A percentile compares a stretch with the other conserved stretches of the same genome.
phyloP scores from a whole-genome alignment of 1,284 basidiomycete species.

The Pholiota adiposa region DNA sequence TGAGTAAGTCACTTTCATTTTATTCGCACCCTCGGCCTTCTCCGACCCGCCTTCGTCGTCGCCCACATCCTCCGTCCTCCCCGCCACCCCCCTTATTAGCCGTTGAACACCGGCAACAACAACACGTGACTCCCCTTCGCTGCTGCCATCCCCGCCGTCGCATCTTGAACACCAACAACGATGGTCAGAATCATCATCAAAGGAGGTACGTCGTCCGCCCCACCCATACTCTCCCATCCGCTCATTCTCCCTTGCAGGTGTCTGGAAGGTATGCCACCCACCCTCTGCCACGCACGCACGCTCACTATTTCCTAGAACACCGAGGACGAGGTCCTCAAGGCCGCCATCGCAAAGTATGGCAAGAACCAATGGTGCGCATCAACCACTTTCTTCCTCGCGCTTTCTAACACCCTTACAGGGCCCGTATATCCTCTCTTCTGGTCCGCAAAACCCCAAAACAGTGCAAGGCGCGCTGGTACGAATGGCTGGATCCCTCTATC shows the following conservation, averaged over 20 bases:
- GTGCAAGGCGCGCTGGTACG: conserved; percentile 99
- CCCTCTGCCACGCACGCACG: not conserved
- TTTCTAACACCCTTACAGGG: conserved; percentile 55
- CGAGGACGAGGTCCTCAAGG: conserved; percentile 97
- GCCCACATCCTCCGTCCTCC: conserved; percentile 11
- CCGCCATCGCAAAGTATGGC: conserved; percentile 96
- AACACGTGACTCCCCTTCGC: conserved; percentile 20
- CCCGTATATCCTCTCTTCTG: conserved; percentile 96
- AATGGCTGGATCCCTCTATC: conserved; percentile 99
- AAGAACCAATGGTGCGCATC: conserved; percentile 88
- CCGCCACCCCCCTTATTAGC: conserved; percentile 27
- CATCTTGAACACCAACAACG: conserved; percentile 8
- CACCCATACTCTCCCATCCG: not conserved
- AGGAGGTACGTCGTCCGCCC: conserved; percentile 61
- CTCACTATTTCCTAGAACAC: conserved; percentile 63
- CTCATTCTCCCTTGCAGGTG: conserved; percentile 59
- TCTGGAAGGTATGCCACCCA: conserved; percentile 64
- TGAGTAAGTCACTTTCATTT: conserved; percentile 27
- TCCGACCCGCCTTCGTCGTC: conserved; percentile 1
- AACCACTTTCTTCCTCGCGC: not conserved
- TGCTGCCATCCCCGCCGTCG: conserved; percentile 12
- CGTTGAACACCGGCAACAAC: conserved; percentile 22
- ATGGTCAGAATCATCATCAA: conserved; percentile 95
- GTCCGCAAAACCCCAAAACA: conserved; percentile 99
- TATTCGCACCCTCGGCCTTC: conserved; percentile 14